phyloP scores from a whole-genome alignment of 345 rosid species.

The Reutealis trisperma region DNA sequence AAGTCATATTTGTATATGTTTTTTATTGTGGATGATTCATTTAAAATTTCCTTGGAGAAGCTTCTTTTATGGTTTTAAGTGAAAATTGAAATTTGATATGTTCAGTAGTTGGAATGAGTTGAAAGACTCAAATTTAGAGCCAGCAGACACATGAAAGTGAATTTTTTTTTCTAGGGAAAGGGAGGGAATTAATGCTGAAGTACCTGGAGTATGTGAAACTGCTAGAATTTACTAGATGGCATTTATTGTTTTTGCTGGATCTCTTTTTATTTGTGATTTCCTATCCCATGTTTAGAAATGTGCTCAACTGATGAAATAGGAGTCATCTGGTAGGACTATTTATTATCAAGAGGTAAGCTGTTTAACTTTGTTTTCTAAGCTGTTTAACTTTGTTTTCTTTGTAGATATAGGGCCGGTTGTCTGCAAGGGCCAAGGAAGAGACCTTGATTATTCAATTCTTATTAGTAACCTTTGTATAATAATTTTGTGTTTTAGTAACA shows the following conservation, averaged over 20 bases:
- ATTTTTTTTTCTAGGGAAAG: neutral
- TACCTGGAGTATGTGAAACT: neutral
- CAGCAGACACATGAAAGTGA: neutral
- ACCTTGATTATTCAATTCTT: neutral
- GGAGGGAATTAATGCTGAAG: neutral
- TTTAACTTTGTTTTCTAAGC: neutral
- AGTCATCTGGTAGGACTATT: too few species aligned
- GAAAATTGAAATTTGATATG: neutral
- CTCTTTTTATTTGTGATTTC: neutral
- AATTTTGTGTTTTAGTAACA: neutral
- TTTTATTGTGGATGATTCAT: neutral
- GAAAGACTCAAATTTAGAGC: neutral
- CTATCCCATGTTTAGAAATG: neutral
- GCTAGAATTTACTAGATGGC: neutral
- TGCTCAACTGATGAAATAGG: neutral
- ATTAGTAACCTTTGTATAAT: neutral
- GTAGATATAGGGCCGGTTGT: neutral
- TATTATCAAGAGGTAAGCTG: too few species aligned
- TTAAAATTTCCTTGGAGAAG: neutral
- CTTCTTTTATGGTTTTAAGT: neutral
- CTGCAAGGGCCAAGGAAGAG: neutral
- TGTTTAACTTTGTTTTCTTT: neutral
- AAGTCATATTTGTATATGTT: too few species aligned
- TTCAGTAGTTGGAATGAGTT: conserved; percentile 1
- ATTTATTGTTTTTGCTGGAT: conserved; percentile 3